Conservation (phyloP, 2,329 filamentous ascomycete species). For the Rhytidhysteron rufulum region DNA sequence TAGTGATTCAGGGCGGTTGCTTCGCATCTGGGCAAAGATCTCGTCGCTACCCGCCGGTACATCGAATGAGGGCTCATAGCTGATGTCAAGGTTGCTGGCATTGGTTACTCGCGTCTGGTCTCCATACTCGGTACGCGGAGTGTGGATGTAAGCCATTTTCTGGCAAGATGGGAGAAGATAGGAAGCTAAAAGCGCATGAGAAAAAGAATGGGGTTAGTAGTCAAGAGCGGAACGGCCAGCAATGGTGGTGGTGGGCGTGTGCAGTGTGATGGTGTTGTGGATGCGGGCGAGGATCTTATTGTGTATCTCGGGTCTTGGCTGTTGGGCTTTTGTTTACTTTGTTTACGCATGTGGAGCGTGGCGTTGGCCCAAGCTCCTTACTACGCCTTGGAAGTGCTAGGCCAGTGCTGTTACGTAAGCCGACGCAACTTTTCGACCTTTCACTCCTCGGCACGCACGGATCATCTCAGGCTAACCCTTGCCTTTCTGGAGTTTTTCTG, state of each 20-base stretch:
- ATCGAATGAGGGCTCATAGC: conserved; percentile 81
- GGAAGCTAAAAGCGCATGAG: conserved; percentile 29
- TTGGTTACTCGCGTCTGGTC: conserved; percentile 72
- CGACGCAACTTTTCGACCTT: no score
- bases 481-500: no score
- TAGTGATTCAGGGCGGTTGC: conserved; percentile 38
- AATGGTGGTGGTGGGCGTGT: conserved; percentile 6
- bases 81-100: conserved; percentile 74
- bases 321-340: no score
- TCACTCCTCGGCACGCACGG: no score
- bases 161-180: no score
- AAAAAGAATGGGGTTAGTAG: conserved; percentile 17
- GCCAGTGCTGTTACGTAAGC: not conserved
- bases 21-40: conserved; percentile 70
- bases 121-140: conserved; percentile 78
- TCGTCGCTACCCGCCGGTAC: conserved; percentile 70
- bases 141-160: conserved; percentile 77
- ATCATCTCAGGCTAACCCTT: no score
- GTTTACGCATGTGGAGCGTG: conserved; percentile 9
- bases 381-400: not conserved
- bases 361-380: not conserved
- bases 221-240: conserved; percentile 5
- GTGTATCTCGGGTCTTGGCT: no score
- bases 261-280: conserved; percentile 6
- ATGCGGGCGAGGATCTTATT: conserved; percentile 9